phyloP scores from a whole-genome alignment of 805 yeast species.

The Hanseniaspora pseudoguilliermondii region DNA sequence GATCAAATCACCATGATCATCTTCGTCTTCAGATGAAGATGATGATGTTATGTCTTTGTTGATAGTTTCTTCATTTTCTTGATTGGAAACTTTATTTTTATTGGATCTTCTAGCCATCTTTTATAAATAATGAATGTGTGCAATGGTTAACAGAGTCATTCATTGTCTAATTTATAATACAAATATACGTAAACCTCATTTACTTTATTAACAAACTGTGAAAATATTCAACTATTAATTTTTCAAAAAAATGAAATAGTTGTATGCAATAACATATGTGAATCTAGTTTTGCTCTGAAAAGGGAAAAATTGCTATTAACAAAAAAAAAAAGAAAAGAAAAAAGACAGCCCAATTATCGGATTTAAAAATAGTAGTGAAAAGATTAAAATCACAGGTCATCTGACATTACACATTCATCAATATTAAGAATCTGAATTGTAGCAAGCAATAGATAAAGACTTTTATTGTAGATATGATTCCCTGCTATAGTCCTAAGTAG shows the following conservation, averaged over 20 bases:
- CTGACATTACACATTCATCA: no score
- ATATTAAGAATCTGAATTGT: no score
- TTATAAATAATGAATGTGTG: not conserved
- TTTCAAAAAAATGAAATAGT: not conserved
- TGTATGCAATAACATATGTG: not conserved
- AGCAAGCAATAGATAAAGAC: no score
- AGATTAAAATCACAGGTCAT: no score
- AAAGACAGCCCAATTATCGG: not conserved
- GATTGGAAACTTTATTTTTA: constrained; percentile 22
- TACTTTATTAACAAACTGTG: not conserved
- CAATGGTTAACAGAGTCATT: no score
- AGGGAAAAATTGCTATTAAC: not conserved
- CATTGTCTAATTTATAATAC: no score
- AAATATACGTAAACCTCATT: no score
- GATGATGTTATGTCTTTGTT: constrained; percentile 29
- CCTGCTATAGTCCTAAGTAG: no score
- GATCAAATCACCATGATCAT: constrained; percentile 76
- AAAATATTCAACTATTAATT: not conserved
- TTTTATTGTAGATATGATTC: no score
- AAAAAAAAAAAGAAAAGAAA: not conserved
- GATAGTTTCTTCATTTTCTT: not conserved
- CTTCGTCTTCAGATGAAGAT: constrained; percentile 51
- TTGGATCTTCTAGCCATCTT: constrained; percentile 13
- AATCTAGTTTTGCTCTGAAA: not conserved
- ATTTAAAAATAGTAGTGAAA: not conserved